A percentile compares a stretch with the other conserved stretches of the same genome.
Evolutionary conservation across 148 eudicot genomes (phyloP).

Genomic region (Dysphania ambrosioides): DNA sequence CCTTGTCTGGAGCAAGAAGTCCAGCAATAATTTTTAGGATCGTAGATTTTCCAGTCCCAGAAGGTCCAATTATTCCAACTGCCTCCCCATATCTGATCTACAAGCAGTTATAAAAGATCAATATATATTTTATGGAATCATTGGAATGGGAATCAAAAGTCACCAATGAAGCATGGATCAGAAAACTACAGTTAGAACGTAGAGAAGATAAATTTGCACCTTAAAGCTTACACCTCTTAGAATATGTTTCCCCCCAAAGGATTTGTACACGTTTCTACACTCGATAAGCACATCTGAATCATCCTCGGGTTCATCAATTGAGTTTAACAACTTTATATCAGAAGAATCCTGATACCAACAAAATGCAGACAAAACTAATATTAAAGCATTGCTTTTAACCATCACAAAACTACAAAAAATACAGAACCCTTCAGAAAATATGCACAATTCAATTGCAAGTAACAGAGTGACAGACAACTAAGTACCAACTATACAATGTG

Average conservation of each 20-base stretch:
- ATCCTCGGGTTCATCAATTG: constrained; percentile 41
- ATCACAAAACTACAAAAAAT: constrained; percentile 3
- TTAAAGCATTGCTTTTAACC: not conserved
- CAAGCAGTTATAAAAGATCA: constrained; percentile 18
- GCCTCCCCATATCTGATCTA: constrained; percentile 97
- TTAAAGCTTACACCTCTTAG: constrained; percentile 87
- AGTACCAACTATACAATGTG: not conserved
- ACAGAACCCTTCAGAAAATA: constrained; percentile 8
- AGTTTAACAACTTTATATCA: constrained; percentile 32
- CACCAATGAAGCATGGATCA: not conserved
- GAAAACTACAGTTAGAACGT: not conserved
- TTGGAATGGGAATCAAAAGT: not conserved
- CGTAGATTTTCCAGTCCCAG: constrained; percentile 98
- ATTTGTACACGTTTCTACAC: constrained; percentile 71
- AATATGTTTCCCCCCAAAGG: constrained; percentile 89
- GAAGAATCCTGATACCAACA: constrained; percentile 43
- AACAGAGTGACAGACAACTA: not conserved
- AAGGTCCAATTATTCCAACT: constrained; percentile 92
- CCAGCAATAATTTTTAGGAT: constrained; percentile 89
- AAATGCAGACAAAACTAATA: not conserved
- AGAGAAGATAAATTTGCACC: constrained; percentile 37
- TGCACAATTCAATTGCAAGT: not conserved
- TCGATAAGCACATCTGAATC: constrained; percentile 93
- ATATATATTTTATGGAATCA: constrained; percentile 10
- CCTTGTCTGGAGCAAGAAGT: constrained; percentile 94